Evolutionary conservation across 1,284 basidiomycete species (phyloP), one percentile per base, ranked within the genome.

Genomic region (Cutaneotrichosporon dermatis): DNA sequence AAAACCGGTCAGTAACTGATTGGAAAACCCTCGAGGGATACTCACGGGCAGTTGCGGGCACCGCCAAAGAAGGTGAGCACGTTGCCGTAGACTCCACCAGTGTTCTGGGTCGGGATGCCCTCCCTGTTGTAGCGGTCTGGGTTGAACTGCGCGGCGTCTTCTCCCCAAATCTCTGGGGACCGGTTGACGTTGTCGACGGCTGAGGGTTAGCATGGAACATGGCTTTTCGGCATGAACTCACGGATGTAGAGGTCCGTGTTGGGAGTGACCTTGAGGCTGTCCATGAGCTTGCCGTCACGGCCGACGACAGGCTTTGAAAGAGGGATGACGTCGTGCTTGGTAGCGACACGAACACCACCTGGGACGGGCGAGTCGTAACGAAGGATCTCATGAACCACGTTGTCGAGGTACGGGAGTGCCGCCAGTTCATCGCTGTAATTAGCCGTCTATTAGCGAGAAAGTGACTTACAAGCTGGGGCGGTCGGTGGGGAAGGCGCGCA

Each of bases 331-430:
- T 83, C 82, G 62, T 85, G 84, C n/a, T 80, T 71, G 12, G 79
- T 81, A 6, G 79, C 39, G 9, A 84, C 81, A 13, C 88, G 82
- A 78, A 87, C 84, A 6, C 87, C 88, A 51, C 78, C 80, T 5
- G 85, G 82, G 5, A 88, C 85, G 0, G 88, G 87, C 84, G 83
- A 78, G 70, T 85, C 83, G 43, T 89, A 68, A 39, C 88, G 79
- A 35, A 90, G 80, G 1, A 80, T 78, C 77, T 92, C 89, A 56
- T 85, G 83, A 39, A 89, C 80, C 12, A 90, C 85, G 6, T 80
- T 80, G 62, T 88, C 84, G 40, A 88, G 78, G 66, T 84, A 85
- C 0, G 80, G 76, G 1, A 85, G 73, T 0, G 76, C 73, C 52
- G 76, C 75, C 11, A 85, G 72, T 4, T 66, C 71, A 13, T 59